Percentiles rank a stretch among this genome's conserved stretches.
Conservation (phyloP, 805 yeast species). For the Ogataea siamensis region DNA sequence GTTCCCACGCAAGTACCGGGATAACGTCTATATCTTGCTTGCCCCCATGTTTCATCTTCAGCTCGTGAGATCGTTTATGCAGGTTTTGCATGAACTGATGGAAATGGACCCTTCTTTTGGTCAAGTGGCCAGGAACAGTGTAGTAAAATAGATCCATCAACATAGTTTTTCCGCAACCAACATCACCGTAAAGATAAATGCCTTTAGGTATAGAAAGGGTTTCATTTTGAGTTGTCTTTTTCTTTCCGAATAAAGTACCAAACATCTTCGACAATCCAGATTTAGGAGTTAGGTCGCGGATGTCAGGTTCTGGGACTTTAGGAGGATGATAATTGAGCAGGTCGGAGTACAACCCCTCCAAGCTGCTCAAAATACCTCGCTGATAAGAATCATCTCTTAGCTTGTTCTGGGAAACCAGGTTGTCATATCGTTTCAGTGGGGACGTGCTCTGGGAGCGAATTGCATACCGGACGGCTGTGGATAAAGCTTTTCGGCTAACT, state of each 20-base stretch:
- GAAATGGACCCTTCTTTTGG: conserved; percentile 84
- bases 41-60: conserved; percentile 65
- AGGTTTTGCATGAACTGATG: conserved; percentile 96
- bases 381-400: conserved; percentile 78
- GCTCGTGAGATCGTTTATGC: conserved; percentile 81
- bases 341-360: conserved; percentile 57
- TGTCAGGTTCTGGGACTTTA: conserved; percentile 49
- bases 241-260: conserved; percentile 31
- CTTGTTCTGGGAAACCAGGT: conserved; percentile 37
- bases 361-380: conserved; percentile 61
- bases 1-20: conserved; percentile 79
- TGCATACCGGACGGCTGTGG: neutral
- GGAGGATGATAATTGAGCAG: conserved; percentile 63
- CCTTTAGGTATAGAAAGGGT: conserved; percentile 61
- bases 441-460: conserved; percentile 20
- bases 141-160: conserved; percentile 91
- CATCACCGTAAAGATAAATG: conserved; percentile 92
- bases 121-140: conserved; percentile 74
- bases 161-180: conserved; percentile 98
- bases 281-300: conserved; percentile 50
- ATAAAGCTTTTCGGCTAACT: no score
- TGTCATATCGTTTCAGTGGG: conserved; percentile 33
- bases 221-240: conserved; percentile 5
- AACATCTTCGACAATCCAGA: conserved; percentile 40
- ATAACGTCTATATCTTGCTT: conserved; percentile 70